Evolutionary conservation across 257 asterid genomes (phyloP), one percentile per base, ranked within the genome.

Genomic region (Solanum lignicaule): DNA sequence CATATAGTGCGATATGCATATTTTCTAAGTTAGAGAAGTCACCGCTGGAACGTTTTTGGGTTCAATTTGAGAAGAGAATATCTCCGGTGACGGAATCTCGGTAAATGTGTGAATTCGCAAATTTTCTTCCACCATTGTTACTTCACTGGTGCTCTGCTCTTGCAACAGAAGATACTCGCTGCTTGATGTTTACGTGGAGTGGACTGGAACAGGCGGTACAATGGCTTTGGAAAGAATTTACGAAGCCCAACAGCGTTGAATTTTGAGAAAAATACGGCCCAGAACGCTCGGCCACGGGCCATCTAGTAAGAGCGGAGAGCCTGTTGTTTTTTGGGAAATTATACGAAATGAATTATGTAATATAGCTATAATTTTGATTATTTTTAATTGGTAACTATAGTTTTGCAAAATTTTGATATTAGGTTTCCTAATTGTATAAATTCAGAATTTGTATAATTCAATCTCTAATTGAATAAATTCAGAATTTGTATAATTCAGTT

Each of bases 1-100:
- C 16, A 25, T 38, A 36, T 60, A 35, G 15, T 36, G n/a, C 7
- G 23, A 29, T 65, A 10, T 11, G 81, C 74, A 41, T 43, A 5
- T 55, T 16, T 73, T 68, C 65, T 43, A 6, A 21, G 69, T 33
- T 11, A 83, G 83, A 46, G 35, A 35, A 16, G 33, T 90, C 89
- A 95, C 99, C 62, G 93, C 94, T 46, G 99, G 98, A 55, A 93
- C 92, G 79, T 94, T 94, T 73, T 87, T 92, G 20, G 90, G 89
- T 86, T 96, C 99, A 90, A 97, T 95, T 87, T 88, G 92, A 84
- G 93, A 90, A 89, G 88, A 75, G 81, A 97, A 97, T 33, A 94
- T 94, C 84, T 94, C 93, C 4, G 95, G 91, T 74, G 98, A 91
- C 20, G 98, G 99, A 83, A 92, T 92, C 83, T 76, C 89, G 21